Evolutionary conservation across 2,329 filamentous ascomycete genomes (phyloP), one percentile per base, ranked within the genome.

Genomic region (Neodidymelliopsis sp.): DNA sequence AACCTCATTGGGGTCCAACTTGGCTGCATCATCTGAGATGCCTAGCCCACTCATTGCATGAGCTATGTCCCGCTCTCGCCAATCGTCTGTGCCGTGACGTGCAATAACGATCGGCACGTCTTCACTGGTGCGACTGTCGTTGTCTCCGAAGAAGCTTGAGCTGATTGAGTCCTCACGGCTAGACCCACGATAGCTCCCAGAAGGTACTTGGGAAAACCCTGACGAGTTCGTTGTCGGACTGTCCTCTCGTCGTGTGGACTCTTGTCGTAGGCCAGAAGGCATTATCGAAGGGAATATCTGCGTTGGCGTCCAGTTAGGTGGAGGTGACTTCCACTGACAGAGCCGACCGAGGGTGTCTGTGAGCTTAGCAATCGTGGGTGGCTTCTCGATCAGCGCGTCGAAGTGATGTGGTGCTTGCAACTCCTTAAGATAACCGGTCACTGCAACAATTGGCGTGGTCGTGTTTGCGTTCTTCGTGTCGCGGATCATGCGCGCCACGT

Each of bases 341-440:
- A 96, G 82, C 47, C 88, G 86, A 56, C 89, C 88, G 59, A 99
- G 80, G 1, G 94, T 90, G 66, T 99, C 92, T 0, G 87, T 91
- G 38, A 99, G 75, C 74, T 97, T 97, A 3, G 89, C 89, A 31
- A 91, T 87, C 28, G 93, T 97, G 25, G 96, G 95, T 19, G 94
- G 94, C 74, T 99, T 99, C 74, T 99, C 92, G 41, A 99, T 91
- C 40, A 99, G 79, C 1, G 90, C 90, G 70, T 97, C 92, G 66
- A 99, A 99, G 73, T 97, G 90, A 74, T 99, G 93, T 3, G 91
- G 90, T 51, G 92, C 91, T 60, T 94, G 92, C 2, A 99, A 80
- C 67, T 99, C 94, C 70, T 97, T 97, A n/a, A 99, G 79, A 71
- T 99, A 99, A 6, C 94, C 93, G 3, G 94, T 99, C 24, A 99